A percentile compares a stretch with the other conserved stretches of the same genome.
phyloP scores from a whole-genome alignment of 345 rosid genomes.

The Salix exigua region DNA sequence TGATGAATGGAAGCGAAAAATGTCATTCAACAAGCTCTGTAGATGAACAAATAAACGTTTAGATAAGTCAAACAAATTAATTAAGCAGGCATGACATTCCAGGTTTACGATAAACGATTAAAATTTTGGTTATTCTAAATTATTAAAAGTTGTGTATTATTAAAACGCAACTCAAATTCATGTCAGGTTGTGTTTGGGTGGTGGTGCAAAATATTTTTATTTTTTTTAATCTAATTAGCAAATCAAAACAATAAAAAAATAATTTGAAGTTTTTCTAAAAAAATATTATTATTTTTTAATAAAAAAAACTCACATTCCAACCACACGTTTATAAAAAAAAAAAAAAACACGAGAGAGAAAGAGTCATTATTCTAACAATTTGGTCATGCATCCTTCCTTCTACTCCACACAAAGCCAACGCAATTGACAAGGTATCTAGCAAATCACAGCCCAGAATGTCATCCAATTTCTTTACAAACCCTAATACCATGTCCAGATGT shows the following conservation, averaged over 20 bases:
- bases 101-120: too few species aligned
- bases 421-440: neutral
- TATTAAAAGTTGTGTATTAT: too few species aligned
- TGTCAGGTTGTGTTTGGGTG: too few species aligned
- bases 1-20: neutral
- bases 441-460: neutral
- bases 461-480: neutral
- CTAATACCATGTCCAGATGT: neutral
- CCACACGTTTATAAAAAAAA: too few species aligned
- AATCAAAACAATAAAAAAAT: too few species aligned
- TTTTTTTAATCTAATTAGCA: too few species aligned
- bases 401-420: neutral
- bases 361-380: neutral
- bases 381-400: neutral
- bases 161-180: neutral
- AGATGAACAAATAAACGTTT: neutral
- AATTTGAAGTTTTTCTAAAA: too few species aligned
- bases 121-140: too few species aligned
- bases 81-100: neutral
- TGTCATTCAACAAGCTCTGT: neutral
- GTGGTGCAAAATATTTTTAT: too few species aligned
- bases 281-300: too few species aligned
- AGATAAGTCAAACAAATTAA: neutral
- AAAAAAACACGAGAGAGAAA: neutral
- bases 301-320: too few species aligned